Evolutionary conservation across 169 alveolate species (phyloP), one percentile per base, ranked within the genome.

Genomic region (Eimeria acervulina): DNA sequence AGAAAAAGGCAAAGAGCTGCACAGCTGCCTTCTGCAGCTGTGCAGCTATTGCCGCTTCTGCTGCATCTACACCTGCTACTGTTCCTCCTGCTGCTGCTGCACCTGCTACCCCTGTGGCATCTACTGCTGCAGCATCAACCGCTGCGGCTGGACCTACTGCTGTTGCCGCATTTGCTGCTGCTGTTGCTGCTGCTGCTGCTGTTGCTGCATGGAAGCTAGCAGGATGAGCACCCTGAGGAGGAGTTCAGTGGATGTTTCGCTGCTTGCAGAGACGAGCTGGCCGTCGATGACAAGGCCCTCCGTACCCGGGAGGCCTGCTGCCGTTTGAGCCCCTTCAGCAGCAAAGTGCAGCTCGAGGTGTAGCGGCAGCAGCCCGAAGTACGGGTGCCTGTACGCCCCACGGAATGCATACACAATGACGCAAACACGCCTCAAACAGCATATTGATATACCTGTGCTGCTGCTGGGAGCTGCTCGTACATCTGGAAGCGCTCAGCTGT

Each of bases 171-270:
- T 5, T 23, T 66, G 26, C 88, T 40, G 28, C 88, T 38, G 26
- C 90, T 47, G 47, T 28, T 61, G 33, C 44, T 61, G 87, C 61
- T 93, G 68, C n/a, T 87, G 72, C 42, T 59, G 85, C 74, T 44
- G 84, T 70, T 55, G 92, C 78, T 78, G 88, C 96, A 80, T 38
- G 33, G 94, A 88, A 21, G 70, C 84, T 36, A 93, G 92, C 55
- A 93, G 88, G n/a, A 87, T 28, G 59, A 93, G 89, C 26, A 83
- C 72, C 51, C 74, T 87, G 33, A 81, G 70, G 40, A 87, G 78
- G 66, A 93, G 88, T 15, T 78, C 70, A 15, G 96, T 93, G 87
- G 87, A 38, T 3, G 72, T 51, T 23, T 93, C 96, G 44, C 52
- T 81, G 19, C 85, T 42, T 1, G 93, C 93, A 17, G 96, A 80